A percentile compares a stretch with the other conserved stretches of the same genome.
phyloP scores from a whole-genome alignment of 2,329 filamentous ascomycete species.

The Aspergillus sp. region DNA sequence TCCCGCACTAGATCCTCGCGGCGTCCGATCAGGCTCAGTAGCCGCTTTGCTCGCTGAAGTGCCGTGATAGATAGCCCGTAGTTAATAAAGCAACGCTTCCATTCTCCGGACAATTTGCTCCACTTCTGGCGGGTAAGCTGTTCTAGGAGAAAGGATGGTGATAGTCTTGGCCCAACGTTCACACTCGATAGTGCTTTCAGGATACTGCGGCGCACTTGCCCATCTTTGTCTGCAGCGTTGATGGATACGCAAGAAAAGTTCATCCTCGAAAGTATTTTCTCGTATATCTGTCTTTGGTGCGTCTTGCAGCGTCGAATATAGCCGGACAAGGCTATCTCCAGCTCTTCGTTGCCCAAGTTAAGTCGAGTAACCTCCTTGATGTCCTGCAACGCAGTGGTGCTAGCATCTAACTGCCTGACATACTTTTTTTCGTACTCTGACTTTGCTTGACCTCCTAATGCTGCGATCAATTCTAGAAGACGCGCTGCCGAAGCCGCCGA shows the following conservation, averaged over 20 bases:
- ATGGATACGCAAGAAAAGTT: not conserved
- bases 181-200: slow-evolving; percentile 5
- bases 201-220: not conserved
- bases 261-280: slow-evolving; percentile 7
- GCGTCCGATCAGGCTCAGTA: slow-evolving; percentile 17
- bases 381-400: slow-evolving; percentile 13
- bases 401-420: slow-evolving; percentile 13
- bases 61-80: slow-evolving; percentile 30
- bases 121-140: slow-evolving; percentile 22
- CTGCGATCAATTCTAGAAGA: slow-evolving; percentile 4
- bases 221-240: not conserved
- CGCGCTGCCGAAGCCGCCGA: not conserved
- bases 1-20: slow-evolving; percentile 30
- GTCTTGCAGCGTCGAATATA: slow-evolving; percentile 5
- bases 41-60: slow-evolving; percentile 29
- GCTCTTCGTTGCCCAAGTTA: not conserved
- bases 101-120: slow-evolving; percentile 10
- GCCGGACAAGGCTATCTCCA: not conserved
- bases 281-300: slow-evolving; percentile 3
- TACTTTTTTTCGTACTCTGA: slow-evolving; percentile 19
- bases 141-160: slow-evolving; percentile 20
- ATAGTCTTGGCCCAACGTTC: slow-evolving; percentile 20
- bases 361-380: not conserved
- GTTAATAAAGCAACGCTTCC: slow-evolving; percentile 21
- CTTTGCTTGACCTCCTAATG: slow-evolving; percentile 7